phyloP scores from a whole-genome alignment of 2,329 filamentous ascomycete species.

The Ophiostoma montium region DNA sequence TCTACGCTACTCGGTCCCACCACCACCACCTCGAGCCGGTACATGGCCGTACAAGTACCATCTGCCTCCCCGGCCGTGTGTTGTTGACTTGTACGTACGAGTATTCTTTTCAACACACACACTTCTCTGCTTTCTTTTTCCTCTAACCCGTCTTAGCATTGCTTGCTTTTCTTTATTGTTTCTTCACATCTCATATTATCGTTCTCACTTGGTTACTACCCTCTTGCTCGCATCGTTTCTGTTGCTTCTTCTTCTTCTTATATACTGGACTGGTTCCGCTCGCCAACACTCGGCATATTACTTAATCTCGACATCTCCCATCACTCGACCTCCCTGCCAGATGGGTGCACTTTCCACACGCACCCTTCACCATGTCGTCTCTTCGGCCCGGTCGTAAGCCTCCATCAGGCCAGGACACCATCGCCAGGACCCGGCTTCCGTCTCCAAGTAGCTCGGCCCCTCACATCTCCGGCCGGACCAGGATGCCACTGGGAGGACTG shows the following conservation, averaged over 20 bases:
- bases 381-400: background rate
- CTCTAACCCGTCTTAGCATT: background rate
- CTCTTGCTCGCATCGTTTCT: too few relatives aligned
- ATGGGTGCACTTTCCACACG: background rate
- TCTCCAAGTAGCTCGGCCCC: background rate
- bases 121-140: background rate
- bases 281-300: too few relatives aligned
- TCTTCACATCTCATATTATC: background rate
- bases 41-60: background rate
- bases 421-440: background rate
- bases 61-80: background rate
- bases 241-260: too few relatives aligned
- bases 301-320: background rate
- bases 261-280: background rate
- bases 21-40: background rate
- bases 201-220: too few relatives aligned
- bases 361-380: background rate
- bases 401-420: background rate
- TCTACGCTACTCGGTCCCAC: background rate
- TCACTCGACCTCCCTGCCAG: background rate
- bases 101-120: background rate
- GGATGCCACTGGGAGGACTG: background rate
- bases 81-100: background rate
- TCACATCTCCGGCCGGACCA: background rate
- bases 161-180: background rate